Conservation (phyloP, 768 basidiomycete genomes). For the Xanthoconium stramineum region DNA sequence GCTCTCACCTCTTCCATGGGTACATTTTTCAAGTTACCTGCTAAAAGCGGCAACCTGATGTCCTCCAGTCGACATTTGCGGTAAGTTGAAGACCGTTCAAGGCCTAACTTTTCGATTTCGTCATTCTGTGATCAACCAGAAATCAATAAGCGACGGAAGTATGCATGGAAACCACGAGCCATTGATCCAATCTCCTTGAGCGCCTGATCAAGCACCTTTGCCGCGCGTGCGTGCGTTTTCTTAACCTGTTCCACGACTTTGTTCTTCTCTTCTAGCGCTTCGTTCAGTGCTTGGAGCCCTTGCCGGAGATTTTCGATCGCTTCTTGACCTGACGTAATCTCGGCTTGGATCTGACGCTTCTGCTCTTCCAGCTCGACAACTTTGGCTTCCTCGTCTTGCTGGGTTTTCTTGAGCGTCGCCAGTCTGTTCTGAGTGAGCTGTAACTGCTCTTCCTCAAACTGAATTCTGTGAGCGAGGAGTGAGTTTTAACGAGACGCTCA, state of each 20-base stretch:
- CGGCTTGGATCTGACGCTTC: slow-evolving; percentile 51
- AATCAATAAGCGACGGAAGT: slow-evolving; percentile 23
- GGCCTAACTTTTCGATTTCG: slow-evolving; percentile 83
- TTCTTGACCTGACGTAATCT: slow-evolving; percentile 57
- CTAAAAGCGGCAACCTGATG: slow-evolving; percentile 71
- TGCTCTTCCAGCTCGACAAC: slow-evolving; percentile 53
- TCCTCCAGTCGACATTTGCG: slow-evolving; percentile 93
- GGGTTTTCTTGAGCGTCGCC: slow-evolving; percentile 47
- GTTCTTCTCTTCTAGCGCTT: slow-evolving; percentile 67
- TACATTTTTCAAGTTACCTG: slow-evolving; percentile 79
- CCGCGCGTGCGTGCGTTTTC: slow-evolving; percentile 62
- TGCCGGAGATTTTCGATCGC: slow-evolving; percentile 55
- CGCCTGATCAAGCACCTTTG: slow-evolving; percentile 78
- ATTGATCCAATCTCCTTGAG: slow-evolving; percentile 85
- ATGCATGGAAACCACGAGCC: slow-evolving; percentile 39
- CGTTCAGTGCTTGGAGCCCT: slow-evolving; percentile 59
- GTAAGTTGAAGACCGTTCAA: slow-evolving; percentile 85
- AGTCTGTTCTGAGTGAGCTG: slow-evolving; percentile 62
- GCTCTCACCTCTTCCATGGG: slow-evolving; percentile 87
- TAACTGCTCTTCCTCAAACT: slow-evolving; percentile 80
- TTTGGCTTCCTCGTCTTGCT: slow-evolving; percentile 50
- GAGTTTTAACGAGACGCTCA: slow-evolving; percentile 2
- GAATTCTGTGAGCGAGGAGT: slow-evolving; percentile 45
- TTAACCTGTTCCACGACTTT: slow-evolving; percentile 76
- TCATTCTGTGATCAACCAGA: slow-evolving; percentile 54